Evolutionary conservation across 202 grass and related monocot genomes (phyloP), one percentile per base, ranked within the genome.

Genomic region (Zoysia matrella): DNA sequence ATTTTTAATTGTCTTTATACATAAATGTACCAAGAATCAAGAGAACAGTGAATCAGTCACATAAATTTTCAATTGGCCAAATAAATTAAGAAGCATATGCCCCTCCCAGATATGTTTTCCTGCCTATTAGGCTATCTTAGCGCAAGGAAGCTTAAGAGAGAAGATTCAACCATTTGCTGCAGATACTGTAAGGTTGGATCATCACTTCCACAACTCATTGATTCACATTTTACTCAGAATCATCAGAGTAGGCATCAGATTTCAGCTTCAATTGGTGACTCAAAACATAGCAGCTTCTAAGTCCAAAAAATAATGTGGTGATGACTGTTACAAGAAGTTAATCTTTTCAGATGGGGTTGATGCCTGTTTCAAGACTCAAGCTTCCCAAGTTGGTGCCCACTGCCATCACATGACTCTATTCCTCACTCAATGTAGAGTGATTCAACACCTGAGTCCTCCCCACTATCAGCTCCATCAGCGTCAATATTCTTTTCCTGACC

Each of bases 381-480:
- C 77, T 49, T 80, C 65, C 2, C 52, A 13, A 8, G 69, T 61
- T 54, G 52, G 69, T 7, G 69, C n/a, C 50, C 14, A 60, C n/a
- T 47, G 44, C 46, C 74, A 67, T 43, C 1, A 1, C 52, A 60
- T 57, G 15, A 40, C 60, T 73, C 3, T 43, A 50, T 72, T 86
- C 16, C 76, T 94, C 77, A 93, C 4, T 93, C 95, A 41, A 98
- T 85, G 72, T 93, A 91, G 30, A 95, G 89, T 49, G 90, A 89
- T 71, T 98, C 95, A 16, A 98, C 95, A 63, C 90, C 85, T 1
- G 95, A 95, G 72, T 98, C 89, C 0, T 88, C 90, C 36, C 90
- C 95, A 40, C 89, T 91, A 51, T 84, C 84, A 0, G 86, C 83
- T 56, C 50, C 87, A 16, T 78, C 58, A 81, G 36, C 67, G 15